Conservation (phyloP, 495 filamentous ascomycete species). For the Penicillium bovifimosum region DNA sequence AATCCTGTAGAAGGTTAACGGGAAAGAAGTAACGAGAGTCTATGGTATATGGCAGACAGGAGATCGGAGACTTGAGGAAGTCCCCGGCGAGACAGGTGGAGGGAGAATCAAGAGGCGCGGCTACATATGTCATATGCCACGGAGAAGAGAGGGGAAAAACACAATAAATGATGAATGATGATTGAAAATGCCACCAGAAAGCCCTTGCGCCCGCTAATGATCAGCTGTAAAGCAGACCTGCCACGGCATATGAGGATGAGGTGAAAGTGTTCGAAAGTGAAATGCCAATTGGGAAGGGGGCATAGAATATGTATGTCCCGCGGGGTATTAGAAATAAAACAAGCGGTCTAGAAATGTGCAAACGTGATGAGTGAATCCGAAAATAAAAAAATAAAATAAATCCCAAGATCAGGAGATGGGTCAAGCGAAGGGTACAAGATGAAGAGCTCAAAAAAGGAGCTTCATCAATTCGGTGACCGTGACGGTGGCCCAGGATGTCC, state of each 20-base stretch:
- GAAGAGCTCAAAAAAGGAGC: background rate
- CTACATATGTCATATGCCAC: too few relatives aligned
- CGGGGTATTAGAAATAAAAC: constrained; percentile 33
- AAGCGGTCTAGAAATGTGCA: constrained; percentile 26
- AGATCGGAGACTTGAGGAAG: too few relatives aligned
- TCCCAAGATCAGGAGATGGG: background rate
- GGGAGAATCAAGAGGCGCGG: too few relatives aligned
- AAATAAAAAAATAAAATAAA: constrained; percentile 6
- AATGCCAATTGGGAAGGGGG: constrained; percentile 14
- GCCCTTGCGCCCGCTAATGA: constrained; percentile 43
- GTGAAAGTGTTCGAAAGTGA: constrained; percentile 15
- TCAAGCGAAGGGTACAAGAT: background rate
- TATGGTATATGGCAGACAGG: too few relatives aligned
- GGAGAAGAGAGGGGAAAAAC: constrained; percentile 10
- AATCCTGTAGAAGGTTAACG: too few relatives aligned
- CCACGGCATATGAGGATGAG: constrained; percentile 29
- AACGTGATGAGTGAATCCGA: constrained; percentile 14
- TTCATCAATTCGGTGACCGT: constrained; percentile 15
- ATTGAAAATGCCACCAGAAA: constrained; percentile 32
- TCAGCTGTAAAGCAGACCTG: constrained; percentile 35
- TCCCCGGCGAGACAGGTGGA: too few relatives aligned
- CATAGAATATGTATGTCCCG: constrained; percentile 17
- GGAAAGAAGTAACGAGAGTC: too few relatives aligned
- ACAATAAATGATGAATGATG: constrained; percentile 7
- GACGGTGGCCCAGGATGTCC: constrained; percentile 29